A percentile compares a stretch with the other conserved stretches of the same genome.
Conservation (phyloP, 2,329 filamentous ascomycete genomes). For the Sarocladium brachiariae region DNA sequence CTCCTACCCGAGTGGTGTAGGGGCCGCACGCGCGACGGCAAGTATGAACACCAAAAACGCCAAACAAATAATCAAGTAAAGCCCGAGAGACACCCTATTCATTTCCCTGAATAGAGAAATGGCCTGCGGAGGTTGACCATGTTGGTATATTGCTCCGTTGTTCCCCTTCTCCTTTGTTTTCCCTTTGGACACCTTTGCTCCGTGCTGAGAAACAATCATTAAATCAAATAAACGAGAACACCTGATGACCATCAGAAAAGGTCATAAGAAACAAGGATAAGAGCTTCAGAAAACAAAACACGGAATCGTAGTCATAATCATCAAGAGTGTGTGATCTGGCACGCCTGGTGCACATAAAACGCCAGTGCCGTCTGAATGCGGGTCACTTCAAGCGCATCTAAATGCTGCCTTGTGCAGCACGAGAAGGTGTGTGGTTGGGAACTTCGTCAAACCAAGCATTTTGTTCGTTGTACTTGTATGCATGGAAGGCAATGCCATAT, state of each 20-base stretch:
- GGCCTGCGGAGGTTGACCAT: background rate
- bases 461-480: slow-evolving; percentile 79
- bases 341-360: no score
- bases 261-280: background rate
- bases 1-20: no score
- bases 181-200: background rate
- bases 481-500: slow-evolving; percentile 95
- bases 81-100: no score
- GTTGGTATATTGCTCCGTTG: slow-evolving; percentile 4
- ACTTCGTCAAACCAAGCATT: slow-evolving; percentile 78
- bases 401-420: slow-evolving; percentile 26
- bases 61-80: no score
- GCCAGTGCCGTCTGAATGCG: no score
- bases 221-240: background rate
- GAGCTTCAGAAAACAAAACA: background rate
- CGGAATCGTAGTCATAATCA: background rate
- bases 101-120: no score
- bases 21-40: no score
- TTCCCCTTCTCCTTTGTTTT: background rate
- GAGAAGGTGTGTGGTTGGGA: slow-evolving; percentile 72
- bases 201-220: background rate
- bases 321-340: background rate
- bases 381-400: no score
- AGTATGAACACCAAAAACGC: background rate
- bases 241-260: background rate